These are phyloP conservation scores for Phialemonium atrogriseum DNA, from an alignment of 2,329 filamentous ascomycete species.

Conservation along the genomic window DNA sequence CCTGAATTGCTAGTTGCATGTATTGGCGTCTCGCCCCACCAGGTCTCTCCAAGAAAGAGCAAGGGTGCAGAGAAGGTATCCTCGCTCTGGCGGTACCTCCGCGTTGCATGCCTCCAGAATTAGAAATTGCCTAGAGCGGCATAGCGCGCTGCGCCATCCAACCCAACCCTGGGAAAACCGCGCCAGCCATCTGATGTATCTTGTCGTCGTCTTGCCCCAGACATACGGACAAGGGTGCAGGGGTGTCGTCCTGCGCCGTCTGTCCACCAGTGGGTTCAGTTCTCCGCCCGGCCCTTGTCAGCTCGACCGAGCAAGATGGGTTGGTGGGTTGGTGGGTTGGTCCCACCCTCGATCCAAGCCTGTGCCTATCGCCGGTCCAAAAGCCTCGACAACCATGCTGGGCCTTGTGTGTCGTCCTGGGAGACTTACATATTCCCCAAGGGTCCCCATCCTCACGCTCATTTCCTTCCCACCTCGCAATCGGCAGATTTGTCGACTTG, in stretches of 20 bases:
- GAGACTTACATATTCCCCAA: constrained; percentile 40
- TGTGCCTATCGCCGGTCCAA: constrained; percentile 25
- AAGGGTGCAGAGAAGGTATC: constrained; percentile 8
- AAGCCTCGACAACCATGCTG: constrained; percentile 16
- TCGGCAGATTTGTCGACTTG: constrained; percentile 39
- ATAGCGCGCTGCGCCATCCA: constrained; percentile 26
- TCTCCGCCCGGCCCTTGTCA: constrained; percentile 20
- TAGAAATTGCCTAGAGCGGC: no score
- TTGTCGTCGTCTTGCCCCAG: constrained; percentile 33
- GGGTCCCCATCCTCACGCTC: constrained; percentile 32
- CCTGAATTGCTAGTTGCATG: neutral
- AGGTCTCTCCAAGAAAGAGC: neutral
- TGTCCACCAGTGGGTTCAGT: constrained; percentile 11
- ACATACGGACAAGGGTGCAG: constrained; percentile 26
- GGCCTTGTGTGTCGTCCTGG: constrained; percentile 33
- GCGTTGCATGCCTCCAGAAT: constrained; percentile 21
- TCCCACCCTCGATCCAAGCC: constrained; percentile 2
- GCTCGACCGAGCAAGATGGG: constrained; percentile 19
- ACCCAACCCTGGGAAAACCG: constrained; percentile 14
- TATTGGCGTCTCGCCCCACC: neutral
- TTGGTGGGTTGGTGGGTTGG: constrained; percentile 8
- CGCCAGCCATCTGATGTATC: constrained; percentile 32
- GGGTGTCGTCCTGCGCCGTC: constrained; percentile 8
- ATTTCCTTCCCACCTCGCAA: constrained; percentile 33
- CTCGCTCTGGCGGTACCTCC: constrained; percentile 12